Percentiles rank a stretch among this genome's conserved stretches.
Evolutionary conservation across 108 stramenopile genomes (phyloP).

Genomic region (Nitzschia sp.): DNA sequence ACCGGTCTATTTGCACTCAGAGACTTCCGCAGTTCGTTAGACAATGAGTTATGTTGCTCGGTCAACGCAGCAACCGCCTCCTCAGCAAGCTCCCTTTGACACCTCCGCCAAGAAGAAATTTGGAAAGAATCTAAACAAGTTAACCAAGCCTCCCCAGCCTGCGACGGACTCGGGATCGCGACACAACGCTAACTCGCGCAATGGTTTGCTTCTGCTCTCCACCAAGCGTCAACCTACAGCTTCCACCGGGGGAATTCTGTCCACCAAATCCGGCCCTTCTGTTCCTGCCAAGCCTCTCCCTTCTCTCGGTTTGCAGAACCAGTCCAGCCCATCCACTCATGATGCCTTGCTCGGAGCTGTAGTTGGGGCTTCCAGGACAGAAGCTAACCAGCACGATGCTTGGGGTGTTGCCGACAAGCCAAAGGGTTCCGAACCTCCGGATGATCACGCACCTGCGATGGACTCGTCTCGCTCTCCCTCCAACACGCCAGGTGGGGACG

Average conservation of each 20-base stretch:
- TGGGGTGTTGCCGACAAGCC: conserved; percentile 52
- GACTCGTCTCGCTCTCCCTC: no score
- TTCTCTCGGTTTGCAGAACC: conserved; percentile 32
- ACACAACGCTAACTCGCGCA: conserved; percentile 36
- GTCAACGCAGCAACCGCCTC: conserved; percentile 13
- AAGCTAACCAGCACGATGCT: conserved; percentile 45
- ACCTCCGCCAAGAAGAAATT: conserved; percentile 72
- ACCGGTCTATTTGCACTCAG: not conserved
- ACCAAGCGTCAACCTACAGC: conserved; percentile 59
- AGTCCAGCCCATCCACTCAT: conserved; percentile 44
- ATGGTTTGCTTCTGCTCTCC: conserved; percentile 76
- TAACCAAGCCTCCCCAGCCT: conserved; percentile 67
- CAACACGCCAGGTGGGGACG: not conserved
- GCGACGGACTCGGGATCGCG: conserved; percentile 31
- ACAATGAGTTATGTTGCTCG: conserved; percentile 22
- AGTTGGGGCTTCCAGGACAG: conserved; percentile 38
- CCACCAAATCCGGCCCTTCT: conserved; percentile 40
- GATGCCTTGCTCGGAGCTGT: conserved; percentile 49
- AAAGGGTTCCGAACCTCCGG: conserved; percentile 1
- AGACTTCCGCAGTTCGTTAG: not conserved
- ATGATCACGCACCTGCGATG: not conserved
- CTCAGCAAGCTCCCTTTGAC: conserved; percentile 7
- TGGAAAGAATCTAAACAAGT: conserved; percentile 85
- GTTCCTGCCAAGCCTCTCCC: conserved; percentile 32
- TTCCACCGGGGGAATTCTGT: conserved; percentile 32